A percentile compares a stretch with the other conserved stretches of the same genome.
These are phyloP conservation scores for Erigeron philadelphicus DNA, from an alignment of 140 eudicot species.

Conservation along the genomic window DNA sequence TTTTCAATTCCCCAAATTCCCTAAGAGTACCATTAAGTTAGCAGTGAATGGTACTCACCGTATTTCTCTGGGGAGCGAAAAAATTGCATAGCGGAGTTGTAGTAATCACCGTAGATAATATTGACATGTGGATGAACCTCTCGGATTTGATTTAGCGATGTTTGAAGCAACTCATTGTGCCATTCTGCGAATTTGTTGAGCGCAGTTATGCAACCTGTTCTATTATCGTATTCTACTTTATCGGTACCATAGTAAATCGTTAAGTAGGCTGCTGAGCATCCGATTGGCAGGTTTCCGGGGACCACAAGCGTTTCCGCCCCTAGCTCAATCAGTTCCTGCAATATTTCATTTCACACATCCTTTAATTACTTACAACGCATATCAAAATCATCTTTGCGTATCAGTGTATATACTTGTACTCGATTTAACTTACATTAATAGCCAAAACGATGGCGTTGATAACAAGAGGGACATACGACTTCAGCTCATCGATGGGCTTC, in stretches of 20 bases:
- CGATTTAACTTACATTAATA: slow-evolving; percentile 31
- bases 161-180: slow-evolving; percentile 52
- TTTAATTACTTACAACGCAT: neutral
- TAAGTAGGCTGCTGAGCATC: slow-evolving; percentile 50
- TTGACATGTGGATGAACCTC: slow-evolving; percentile 42
- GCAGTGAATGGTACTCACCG: slow-evolving; percentile 28
- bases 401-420: neutral
- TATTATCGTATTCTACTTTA: slow-evolving; percentile 35
- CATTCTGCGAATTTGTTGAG: slow-evolving; percentile 42
- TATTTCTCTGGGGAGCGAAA: slow-evolving; percentile 38
- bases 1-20: too few relatives aligned
- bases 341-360: neutral
- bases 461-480: slow-evolving; percentile 38
- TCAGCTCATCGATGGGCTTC: slow-evolving; percentile 23
- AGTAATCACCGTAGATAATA: slow-evolving; percentile 62
- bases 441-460: slow-evolving; percentile 37
- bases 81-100: slow-evolving; percentile 46
- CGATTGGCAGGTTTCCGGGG: slow-evolving; percentile 69
- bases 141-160: slow-evolving; percentile 37
- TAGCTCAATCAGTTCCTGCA: slow-evolving; percentile 44
- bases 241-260: slow-evolving; percentile 33
- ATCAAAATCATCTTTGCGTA: too few relatives aligned
- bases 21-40: too few relatives aligned
- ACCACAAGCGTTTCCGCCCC: slow-evolving; percentile 57
- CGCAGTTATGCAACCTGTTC: slow-evolving; percentile 48